Evolutionary conservation across 352 stramenopile species (phyloP), one percentile per base, ranked within the genome.

Genomic region (Globisporangium radiosum): DNA sequence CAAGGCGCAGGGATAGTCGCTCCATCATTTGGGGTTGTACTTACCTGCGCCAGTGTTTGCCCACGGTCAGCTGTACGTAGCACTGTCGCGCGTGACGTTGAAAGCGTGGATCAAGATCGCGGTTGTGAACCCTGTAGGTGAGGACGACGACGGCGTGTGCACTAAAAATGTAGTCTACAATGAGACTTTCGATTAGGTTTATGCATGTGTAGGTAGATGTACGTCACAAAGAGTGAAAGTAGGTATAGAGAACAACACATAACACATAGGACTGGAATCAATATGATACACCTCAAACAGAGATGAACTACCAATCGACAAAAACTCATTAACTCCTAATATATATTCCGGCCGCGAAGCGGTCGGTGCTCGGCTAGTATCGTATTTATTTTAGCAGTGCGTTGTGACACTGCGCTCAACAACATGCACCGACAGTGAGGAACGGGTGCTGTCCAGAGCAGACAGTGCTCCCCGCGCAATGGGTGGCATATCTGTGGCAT

Each of bases 61-160:
- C 0, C 62, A 69, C 19, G 66, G 62, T 9, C 66, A 70, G 47
- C 48, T 70, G 0, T 69, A 72, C 47, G 63, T 73, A 2, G 60
- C 59, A 15, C 54, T 70, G 0, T 73, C 60, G 0, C 9, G 66
- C 13, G 53, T 60, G 4, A 66, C 66, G 13, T 56, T 53, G 5
- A 15, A 45, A 39, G 5, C 17, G 13, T 47, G 58, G 1, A 60
- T 74, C 39, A 67, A 67, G 38, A 57, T 66, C 1, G 19, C 57
- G 0, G 51, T 70, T 9, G 47, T 56, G 0, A 15, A 62, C 15
- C 38, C 47, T 1, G 47, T 55, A 0, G 3, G 36, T 2, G 25
- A 64, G 49, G 62, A 67, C 4, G 39, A 65, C 1, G 56, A 58
- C 1, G 53, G 38, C 0, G 49, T 50, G 0, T 69, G 59, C 59